Evolutionary conservation across 257 asterid genomes (phyloP).

Genomic region (Fraxinus excelsior): DNA sequence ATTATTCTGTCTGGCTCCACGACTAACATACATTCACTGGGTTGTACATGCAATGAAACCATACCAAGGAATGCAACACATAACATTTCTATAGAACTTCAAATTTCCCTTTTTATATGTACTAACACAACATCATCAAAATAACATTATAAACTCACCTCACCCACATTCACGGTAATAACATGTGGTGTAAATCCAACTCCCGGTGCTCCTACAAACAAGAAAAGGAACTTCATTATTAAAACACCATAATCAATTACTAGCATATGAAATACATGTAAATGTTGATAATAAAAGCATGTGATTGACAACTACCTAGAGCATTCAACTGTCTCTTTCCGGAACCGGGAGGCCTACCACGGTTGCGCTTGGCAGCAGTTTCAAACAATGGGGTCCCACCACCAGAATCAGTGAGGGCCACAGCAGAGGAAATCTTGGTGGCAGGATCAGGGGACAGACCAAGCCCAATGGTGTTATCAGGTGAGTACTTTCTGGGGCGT

Average conservation of each 20-base stretch:
- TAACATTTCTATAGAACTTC: not conserved
- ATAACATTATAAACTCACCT: conserved; percentile 32
- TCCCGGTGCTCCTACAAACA: conserved; percentile 44
- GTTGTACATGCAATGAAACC: not conserved
- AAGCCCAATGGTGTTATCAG: conserved; percentile 71
- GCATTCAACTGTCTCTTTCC: conserved; percentile 48
- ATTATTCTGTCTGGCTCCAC: not conserved
- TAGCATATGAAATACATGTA: conserved; percentile 1
- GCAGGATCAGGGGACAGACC: conserved; percentile 67
- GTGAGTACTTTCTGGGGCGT: conserved; percentile 85
- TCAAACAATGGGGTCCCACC: conserved; percentile 34
- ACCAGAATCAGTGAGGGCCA: conserved; percentile 32
- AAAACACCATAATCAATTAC: not conserved
- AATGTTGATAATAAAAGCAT: not conserved
- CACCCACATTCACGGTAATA: conserved; percentile 40
- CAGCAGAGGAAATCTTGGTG: conserved; percentile 45
- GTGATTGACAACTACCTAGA: conserved; percentile 26
- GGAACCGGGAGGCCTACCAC: conserved; percentile 60
- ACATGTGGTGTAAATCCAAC: conserved; percentile 56
- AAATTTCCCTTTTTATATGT: not conserved
- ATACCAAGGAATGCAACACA: not conserved
- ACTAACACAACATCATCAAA: not conserved
- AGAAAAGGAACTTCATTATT: conserved; percentile 15
- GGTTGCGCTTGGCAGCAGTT: conserved; percentile 36
- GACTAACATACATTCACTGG: not conserved